Evolutionary conservation across 306 rosid species (phyloP).

Genomic region (Erythrophleum fordii): DNA sequence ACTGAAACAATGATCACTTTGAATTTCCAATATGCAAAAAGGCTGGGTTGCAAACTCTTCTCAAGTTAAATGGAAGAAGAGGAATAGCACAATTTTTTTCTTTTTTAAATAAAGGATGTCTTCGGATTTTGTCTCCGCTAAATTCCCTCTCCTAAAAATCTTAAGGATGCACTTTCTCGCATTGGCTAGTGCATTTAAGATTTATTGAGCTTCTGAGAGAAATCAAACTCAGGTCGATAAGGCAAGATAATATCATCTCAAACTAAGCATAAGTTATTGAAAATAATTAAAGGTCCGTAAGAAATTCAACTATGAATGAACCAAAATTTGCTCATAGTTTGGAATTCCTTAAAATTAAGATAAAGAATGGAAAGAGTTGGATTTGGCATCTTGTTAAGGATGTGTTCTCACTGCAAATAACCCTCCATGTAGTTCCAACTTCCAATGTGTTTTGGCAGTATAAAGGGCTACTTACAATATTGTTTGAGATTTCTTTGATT

Average conservation of each 20-base stretch:
- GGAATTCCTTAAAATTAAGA: not conserved
- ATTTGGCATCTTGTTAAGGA: not conserved
- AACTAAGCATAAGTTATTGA: not conserved
- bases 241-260: not conserved
- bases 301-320: not conserved
- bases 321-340: not conserved
- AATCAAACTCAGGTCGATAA: not conserved
- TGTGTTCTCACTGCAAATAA: not conserved
- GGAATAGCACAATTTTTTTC: not conserved
- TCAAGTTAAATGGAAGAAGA: not conserved
- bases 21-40: too few species aligned
- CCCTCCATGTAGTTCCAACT: too few species aligned
- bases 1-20: too few species aligned
- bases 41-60: not conserved
- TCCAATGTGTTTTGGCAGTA: too few species aligned
- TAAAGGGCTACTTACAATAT: not conserved
- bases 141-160: too few species aligned
- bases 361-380: too few species aligned
- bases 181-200: too few species aligned
- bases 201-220: not conserved
- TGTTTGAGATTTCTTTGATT: constrained; percentile 46
- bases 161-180: too few species aligned
- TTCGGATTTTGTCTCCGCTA: too few species aligned
- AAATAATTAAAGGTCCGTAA: not conserved
- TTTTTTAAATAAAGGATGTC: too few species aligned